Base-by-base conservation (phyloP, 768 basidiomycete genomes). In the Termitomyces eurrhizus region DNA sequence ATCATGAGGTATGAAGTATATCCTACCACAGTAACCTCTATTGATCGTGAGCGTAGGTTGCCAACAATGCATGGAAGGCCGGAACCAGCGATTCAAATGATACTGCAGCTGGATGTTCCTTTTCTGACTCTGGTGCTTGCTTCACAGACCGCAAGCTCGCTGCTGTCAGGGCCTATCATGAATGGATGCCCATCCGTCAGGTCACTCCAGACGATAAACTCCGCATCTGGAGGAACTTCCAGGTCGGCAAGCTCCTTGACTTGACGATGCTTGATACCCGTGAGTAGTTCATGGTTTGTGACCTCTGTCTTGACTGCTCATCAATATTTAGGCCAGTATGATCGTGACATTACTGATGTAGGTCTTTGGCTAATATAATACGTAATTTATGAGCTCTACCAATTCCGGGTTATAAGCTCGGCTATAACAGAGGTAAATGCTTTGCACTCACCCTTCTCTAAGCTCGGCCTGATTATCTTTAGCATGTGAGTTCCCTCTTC, bases 221-320 rank as follows among this genome's bases (percentile, higher is more conserved):
- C 16, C 75, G 83, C 32, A 85, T 85, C 56, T 86, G 83, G 83
- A 77, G 84, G 37, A 84, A 83, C 65, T 85, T 87, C 73, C 80
- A 84, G 71, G 79, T 87, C 41, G 85, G 84, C 50, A 83, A 83
- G 67, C 76, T 86, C n/a, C 66, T 84, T 64, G 84, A 85, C 65
- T 68, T 85, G 65, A 80, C 83, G 11, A 83, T 87, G 83, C 74
- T 87, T 18, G 85, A 87, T 67, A 86, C 85, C 26, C 79, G 84
- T 82, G 59, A 62, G 75, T 39, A 18, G 18, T 39, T 5, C 39
- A 16, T 39, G 39, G 39, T 42, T n/a, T 7, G 3, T 18, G 18
- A n/a, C 18, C 41, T 42, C 18, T 42, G 39, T 39, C 41, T 42
- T n/a, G 2, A 42, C 18, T 7, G 41, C 16, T 42, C 41, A 39